Evolutionary conservation across 345 rosid genomes (phyloP).

Genomic region (Heritiera fomes): DNA sequence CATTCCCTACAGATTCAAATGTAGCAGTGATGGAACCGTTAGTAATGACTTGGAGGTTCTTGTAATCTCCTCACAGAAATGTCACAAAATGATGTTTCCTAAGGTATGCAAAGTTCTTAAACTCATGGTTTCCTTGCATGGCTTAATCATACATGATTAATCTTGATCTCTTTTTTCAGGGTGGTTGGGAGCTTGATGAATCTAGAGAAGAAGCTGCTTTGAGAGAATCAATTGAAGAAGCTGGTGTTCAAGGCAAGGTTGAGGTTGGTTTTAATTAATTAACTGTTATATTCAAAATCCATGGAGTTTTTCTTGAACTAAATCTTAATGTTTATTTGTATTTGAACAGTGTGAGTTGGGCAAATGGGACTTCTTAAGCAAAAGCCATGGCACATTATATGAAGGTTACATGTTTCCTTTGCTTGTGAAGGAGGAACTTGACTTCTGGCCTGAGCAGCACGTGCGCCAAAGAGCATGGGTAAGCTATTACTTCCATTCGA

Average conservation of each 20-base stretch:
- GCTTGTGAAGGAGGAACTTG: slow-evolving; percentile 71
- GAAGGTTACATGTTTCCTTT: slow-evolving; percentile 95
- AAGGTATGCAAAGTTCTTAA: slow-evolving; percentile 47
- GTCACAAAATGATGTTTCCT: slow-evolving; percentile 81
- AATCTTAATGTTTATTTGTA: background rate
- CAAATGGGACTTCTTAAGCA: slow-evolving; percentile 79
- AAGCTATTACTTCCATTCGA: slow-evolving; percentile 19
- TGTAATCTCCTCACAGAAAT: slow-evolving; percentile 77
- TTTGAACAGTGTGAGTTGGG: slow-evolving; percentile 62
- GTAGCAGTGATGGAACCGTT: slow-evolving; percentile 31
- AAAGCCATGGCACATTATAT: slow-evolving; percentile 66
- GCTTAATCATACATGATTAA: slow-evolving; percentile 12
- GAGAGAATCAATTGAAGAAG: slow-evolving; percentile 80
- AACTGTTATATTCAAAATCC: background rate
- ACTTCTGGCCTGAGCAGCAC: slow-evolving; percentile 77
- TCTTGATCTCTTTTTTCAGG: slow-evolving; percentile 35
- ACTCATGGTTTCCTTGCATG: no score
- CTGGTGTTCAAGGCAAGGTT: slow-evolving; percentile 76
- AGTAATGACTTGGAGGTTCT: slow-evolving; percentile 64
- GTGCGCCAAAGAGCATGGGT: slow-evolving; percentile 75
- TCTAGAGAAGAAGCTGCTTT: slow-evolving; percentile 74
- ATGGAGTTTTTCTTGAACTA: background rate
- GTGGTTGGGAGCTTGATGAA: slow-evolving; percentile 98
- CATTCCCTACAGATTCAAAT: slow-evolving; percentile 69
- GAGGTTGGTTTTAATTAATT: slow-evolving; percentile 44